phyloP scores from a whole-genome alignment of 805 yeast species.

The Metschnikowia peoriensis region DNA sequence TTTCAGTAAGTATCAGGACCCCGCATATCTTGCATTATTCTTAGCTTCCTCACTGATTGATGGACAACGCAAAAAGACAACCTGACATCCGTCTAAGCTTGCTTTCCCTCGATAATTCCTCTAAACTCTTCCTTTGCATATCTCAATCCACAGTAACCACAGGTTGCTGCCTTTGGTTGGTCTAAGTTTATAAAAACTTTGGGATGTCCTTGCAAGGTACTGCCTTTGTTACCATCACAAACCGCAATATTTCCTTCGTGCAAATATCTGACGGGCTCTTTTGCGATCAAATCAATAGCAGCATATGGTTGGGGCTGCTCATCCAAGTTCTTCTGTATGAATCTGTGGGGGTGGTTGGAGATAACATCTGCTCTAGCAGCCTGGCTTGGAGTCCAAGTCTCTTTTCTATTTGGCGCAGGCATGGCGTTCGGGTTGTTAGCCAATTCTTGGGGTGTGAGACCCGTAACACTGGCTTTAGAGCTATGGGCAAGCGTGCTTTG shows the following conservation, averaged over 20 bases:
- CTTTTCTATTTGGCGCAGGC: slow-evolving; percentile 77
- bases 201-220: slow-evolving; percentile 76
- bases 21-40: background rate
- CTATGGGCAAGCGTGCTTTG: slow-evolving; percentile 14
- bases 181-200: slow-evolving; percentile 79
- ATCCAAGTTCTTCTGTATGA: slow-evolving; percentile 65
- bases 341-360: slow-evolving; percentile 53
- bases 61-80: background rate
- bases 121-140: slow-evolving; percentile 55
- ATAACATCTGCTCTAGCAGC: slow-evolving; percentile 55
- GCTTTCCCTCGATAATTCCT: slow-evolving; percentile 32
- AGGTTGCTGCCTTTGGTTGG: slow-evolving; percentile 65
- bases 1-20: background rate
- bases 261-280: slow-evolving; percentile 67
- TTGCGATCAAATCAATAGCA: slow-evolving; percentile 78
- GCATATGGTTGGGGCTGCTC: slow-evolving; percentile 78
- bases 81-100: background rate
- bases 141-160: slow-evolving; percentile 80
- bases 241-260: slow-evolving; percentile 61
- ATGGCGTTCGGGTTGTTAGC: slow-evolving; percentile 30
- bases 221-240: slow-evolving; percentile 76
- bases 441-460: slow-evolving; percentile 20
- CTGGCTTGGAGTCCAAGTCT: slow-evolving; percentile 73
- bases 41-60: background rate
- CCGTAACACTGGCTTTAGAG: slow-evolving; percentile 14